Conservation (phyloP, 108 stramenopile genomes). For the Pseudonitzschia multiseries region DNA sequence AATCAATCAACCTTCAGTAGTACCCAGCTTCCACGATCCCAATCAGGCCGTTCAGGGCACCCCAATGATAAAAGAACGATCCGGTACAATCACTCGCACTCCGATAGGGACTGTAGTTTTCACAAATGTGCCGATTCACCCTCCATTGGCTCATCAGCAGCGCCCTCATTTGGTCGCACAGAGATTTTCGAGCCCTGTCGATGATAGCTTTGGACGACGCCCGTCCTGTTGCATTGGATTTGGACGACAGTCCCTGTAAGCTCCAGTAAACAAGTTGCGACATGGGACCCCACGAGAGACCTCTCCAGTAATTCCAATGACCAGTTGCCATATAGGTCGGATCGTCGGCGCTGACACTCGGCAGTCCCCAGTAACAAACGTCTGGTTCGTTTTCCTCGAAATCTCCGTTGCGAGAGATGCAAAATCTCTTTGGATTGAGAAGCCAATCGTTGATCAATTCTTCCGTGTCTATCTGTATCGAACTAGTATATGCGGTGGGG, state of each 20-base stretch:
- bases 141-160: conserved; percentile 34
- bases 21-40: conserved; percentile 28
- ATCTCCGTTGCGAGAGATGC: conserved; percentile 15
- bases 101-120: conserved; percentile 31
- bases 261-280: conserved; percentile 32
- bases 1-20: not conserved
- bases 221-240: not conserved
- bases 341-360: conserved; percentile 37
- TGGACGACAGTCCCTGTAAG: not conserved
- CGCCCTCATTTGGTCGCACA: conserved; percentile 26
- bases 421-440: conserved; percentile 30
- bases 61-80: conserved; percentile 35
- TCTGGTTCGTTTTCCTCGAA: conserved; percentile 15
- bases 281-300: conserved; percentile 38
- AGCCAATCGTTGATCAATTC: conserved; percentile 25
- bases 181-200: conserved; percentile 4
- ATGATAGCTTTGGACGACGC: not conserved
- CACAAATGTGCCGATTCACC: conserved; percentile 28
- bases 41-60: conserved; percentile 30
- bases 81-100: conserved; percentile 32
- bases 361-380: conserved; percentile 38
- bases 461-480: conserved; percentile 12
- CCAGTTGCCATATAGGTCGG: conserved; percentile 22
- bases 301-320: conserved; percentile 31
- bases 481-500: not conserved